Evolutionary conservation across 208 protist species (phyloP), one percentile per base, ranked within the genome.

Genomic region (Trypanosoma theileri): DNA sequence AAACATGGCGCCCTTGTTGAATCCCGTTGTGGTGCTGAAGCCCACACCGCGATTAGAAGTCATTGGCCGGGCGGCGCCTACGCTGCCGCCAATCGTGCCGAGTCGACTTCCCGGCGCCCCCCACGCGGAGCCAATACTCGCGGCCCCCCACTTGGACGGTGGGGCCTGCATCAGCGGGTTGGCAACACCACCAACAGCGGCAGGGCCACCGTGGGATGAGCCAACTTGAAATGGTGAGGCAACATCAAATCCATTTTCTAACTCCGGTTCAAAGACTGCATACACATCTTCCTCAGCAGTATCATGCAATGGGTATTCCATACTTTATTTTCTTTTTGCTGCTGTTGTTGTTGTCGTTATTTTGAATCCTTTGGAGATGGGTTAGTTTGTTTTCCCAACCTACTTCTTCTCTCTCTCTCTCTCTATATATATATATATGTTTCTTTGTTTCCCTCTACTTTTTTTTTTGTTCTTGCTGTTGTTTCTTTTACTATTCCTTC

Each of bases 41-140:
- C 95, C 95, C 0, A 95, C 89, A 0, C 88, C 88, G n/a, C 91
- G 81, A 77, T 97, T 96, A 8, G 92, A 96, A 14, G 95, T 98
- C 95, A 98, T 98, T 22, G 93, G 92, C 0, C 95, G 86, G 12
- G 89, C 85, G 21, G 69, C 59, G 16, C 67, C 55, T 53, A 84
- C 71, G 13, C 77, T 55, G 16, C 71, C 79, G 35, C 85, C 89
- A 76, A 91, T 83, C 17, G 81, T 85, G 28, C 79, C 84, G 12
- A 91, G 68, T 12, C 86, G 85, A 63, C 82, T 88, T 59, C 80
- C 82, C 10, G 83, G 84, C 3, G 71, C 77, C 50, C 87, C 89
- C 85, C 87, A 93, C 16, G 82, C 77, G 28, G 82, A 86, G 51
- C 86, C 85, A 54, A 87, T 64, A 31, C 78, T 86, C 0, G 73